Base-by-base conservation (phyloP, 2,329 filamentous ascomycete genomes). In the Penicillium glabrum region DNA sequence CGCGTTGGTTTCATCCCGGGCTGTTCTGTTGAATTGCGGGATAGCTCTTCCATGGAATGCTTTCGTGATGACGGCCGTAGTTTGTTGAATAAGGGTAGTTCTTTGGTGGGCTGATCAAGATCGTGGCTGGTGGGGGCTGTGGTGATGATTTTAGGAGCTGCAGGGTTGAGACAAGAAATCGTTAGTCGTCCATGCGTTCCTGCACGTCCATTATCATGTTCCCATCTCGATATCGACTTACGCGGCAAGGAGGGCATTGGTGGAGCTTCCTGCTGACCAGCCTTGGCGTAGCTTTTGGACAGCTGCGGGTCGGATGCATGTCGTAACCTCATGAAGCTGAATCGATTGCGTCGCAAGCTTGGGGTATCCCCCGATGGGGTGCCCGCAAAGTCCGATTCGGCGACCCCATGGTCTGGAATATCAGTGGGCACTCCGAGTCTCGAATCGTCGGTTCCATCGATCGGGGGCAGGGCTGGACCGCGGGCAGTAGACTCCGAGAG, bases 241-340 rank as follows among this genome's bases (percentile, higher is more conserved):
- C 71, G 71, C 55, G 73, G 75, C 27, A 77, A 61, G 35, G 69
- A 62, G 54, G 76, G 76, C 21, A 79, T 68, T 39, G 74, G 72
- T 23, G 76, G 73, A 24, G 69, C 64, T 63, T 85, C 86, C 80
- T 83, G 76, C 77, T 83, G 70, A 23, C 39, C 39, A 79, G 86
- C 69, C 84, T 80, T 66, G 81, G 86, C 67, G 72, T 88, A 92
- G 51, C 89, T 88, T 71, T 86, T 80, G 11, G 91, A 91, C 59
- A 98, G 78, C 74, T 97, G 92, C 50, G 92, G 89, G 77, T 98
- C 93, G 9, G 93, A 97, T 60, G 91, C 93, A 83, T 96, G 93
- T 68, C 92, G 89, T 73, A 95, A 92, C 69, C 89, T 88, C 77
- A 96, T 80, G 74, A 96, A 74, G 68, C 82, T 86, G 72, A 88